Evolutionary conservation across 768 basidiomycete genomes (phyloP).

Genomic region (Clavaria fumosa): DNA sequence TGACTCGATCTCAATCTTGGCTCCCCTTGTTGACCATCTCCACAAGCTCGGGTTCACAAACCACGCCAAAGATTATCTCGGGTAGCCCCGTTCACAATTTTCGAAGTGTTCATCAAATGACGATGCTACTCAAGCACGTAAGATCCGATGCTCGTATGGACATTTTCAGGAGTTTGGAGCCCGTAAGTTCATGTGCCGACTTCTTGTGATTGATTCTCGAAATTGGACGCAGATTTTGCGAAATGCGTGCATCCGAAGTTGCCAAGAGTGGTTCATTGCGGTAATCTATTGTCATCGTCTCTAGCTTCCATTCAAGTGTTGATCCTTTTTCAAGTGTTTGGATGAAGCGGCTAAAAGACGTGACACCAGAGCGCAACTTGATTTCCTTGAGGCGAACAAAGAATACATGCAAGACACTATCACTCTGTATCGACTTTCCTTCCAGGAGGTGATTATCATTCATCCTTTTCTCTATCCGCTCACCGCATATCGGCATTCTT

Average conservation of each 20-base stretch:
- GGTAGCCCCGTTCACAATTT: not conserved
- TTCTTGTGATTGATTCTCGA: too few species aligned
- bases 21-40: too few species aligned
- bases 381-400: not conserved
- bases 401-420: conserved; percentile 1
- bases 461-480: not conserved
- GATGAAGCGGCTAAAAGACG: too few species aligned
- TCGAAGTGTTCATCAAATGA: not conserved
- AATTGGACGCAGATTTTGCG: not conserved
- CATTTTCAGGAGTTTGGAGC: too few species aligned
- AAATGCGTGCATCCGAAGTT: conserved; percentile 1
- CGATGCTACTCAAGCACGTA: conserved; percentile 1
- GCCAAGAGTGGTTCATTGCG: conserved; percentile 2
- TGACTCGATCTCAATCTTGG: not conserved
- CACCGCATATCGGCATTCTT: not conserved
- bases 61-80: not conserved
- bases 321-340: too few species aligned
- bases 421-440: not conserved
- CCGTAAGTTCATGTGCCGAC: too few species aligned
- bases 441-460: not conserved
- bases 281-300: not conserved
- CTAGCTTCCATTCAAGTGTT: not conserved
- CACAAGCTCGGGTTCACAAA: not conserved
- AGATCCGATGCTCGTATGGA: not conserved
- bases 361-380: not conserved